These are phyloP conservation scores for Mycothermus thermophilus DNA, from an alignment of 495 filamentous ascomycete genomes.

Conservation along the genomic window DNA sequence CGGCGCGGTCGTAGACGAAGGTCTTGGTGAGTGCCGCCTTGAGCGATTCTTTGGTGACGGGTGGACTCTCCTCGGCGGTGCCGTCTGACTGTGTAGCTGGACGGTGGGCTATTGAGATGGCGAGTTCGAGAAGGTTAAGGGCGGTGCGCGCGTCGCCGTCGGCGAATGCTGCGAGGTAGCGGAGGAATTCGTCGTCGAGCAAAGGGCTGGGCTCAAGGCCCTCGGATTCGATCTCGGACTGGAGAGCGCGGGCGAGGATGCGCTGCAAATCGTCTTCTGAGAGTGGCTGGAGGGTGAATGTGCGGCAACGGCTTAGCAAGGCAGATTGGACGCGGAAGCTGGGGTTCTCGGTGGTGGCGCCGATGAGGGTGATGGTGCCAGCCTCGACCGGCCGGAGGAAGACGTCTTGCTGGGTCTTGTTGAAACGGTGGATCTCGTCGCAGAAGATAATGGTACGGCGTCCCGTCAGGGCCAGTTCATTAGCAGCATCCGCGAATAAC, in stretches of 20 bases:
- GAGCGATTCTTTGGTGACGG: constrained; percentile 49
- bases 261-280: constrained; percentile 51
- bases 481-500: constrained; percentile 73
- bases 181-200: constrained; percentile 62
- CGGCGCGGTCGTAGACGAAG: constrained; percentile 83
- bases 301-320: constrained; percentile 76
- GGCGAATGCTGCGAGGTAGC: constrained; percentile 70
- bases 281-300: constrained; percentile 70
- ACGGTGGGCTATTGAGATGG: constrained; percentile 42
- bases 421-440: constrained; percentile 94
- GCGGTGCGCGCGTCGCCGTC: constrained; percentile 89
- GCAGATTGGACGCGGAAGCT: constrained; percentile 88
- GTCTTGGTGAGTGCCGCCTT: constrained; percentile 77
- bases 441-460: constrained; percentile 94
- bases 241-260: constrained; percentile 63
- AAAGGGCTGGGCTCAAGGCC: constrained; percentile 33
- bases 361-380: constrained; percentile 81
- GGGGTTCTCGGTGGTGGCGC: constrained; percentile 93
- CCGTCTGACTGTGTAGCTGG: too few species aligned
- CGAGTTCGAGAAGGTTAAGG: constrained; percentile 81
- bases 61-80: constrained; percentile 11
- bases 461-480: constrained; percentile 68
- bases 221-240: constrained; percentile 33
- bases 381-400: constrained; percentile 88
- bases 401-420: constrained; percentile 86